These are phyloP conservation scores for Talaromyces sp. DNA, from an alignment of 2,329 filamentous ascomycete genomes.

Conservation along the genomic window DNA sequence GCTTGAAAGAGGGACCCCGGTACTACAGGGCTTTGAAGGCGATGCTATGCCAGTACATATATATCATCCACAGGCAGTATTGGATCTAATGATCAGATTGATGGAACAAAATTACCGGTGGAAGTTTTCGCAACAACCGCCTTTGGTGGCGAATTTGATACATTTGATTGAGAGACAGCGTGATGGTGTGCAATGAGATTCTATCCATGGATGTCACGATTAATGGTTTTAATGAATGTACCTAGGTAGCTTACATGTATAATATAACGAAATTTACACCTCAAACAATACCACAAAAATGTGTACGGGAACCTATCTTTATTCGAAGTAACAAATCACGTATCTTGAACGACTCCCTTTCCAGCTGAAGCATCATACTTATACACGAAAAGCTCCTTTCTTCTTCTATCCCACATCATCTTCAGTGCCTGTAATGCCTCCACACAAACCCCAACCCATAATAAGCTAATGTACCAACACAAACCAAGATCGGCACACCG, in stretches of 20 bases:
- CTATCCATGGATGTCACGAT: neutral
- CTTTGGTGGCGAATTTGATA: constrained; percentile 13
- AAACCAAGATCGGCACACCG: constrained; percentile 1
- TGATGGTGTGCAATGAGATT: neutral
- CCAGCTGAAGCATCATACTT: neutral
- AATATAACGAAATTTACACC: neutral
- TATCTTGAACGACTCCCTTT: neutral
- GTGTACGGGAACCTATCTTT: neutral
- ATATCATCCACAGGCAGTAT: constrained; percentile 8
- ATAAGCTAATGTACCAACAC: constrained; percentile 14
- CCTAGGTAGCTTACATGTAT: neutral
- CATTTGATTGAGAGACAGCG: constrained; percentile 10
- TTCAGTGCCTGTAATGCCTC: neutral
- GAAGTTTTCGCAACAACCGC: constrained; percentile 3
- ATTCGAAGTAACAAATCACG: neutral
- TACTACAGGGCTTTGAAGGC: neutral
- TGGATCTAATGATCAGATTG: constrained; percentile 15
- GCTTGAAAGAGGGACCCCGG: constrained; percentile 12
- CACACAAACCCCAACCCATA: constrained; percentile 7
- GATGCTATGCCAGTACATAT: constrained; percentile 1
- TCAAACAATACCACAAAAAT: neutral
- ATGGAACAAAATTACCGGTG: constrained; percentile 28
- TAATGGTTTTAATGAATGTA: neutral
- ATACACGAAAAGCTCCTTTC: neutral
- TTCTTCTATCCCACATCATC: neutral